Evolutionary conservation across 2,329 filamentous ascomycete genomes (phyloP).

Genomic region (Fusarium domesticum): DNA sequence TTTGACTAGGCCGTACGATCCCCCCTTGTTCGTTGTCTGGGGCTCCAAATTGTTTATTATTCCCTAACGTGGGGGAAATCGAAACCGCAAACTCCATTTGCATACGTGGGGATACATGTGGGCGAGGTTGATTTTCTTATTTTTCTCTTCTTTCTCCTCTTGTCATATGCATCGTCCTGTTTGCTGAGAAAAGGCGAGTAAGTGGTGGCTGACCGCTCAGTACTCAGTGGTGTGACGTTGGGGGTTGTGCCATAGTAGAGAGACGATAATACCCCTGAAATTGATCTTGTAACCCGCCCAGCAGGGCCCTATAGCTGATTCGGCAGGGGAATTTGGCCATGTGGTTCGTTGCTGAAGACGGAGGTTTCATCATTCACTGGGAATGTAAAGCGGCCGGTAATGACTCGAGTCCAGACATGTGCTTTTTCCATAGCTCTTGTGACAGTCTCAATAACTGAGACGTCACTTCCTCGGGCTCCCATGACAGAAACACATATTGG

Average conservation of each 20-base stretch:
- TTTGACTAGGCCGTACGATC: not conserved
- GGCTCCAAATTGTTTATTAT: not conserved
- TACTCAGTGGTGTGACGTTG: slow-evolving; percentile 23
- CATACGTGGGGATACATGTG: no score
- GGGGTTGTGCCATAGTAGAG: slow-evolving; percentile 6
- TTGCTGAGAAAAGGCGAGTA: no score
- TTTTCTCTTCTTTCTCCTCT: not conserved
- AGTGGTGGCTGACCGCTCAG: slow-evolving; percentile 10
- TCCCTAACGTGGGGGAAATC: not conserved
- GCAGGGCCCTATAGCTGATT: slow-evolving; percentile 5
- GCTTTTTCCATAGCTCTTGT: slow-evolving; percentile 29
- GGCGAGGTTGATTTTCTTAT: not conserved
- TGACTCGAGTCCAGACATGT: slow-evolving; percentile 29
- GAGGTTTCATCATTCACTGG: slow-evolving; percentile 18
- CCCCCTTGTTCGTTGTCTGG: not conserved
- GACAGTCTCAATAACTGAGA: slow-evolving; percentile 28
- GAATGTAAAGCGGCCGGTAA: slow-evolving; percentile 31
- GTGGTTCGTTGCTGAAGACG: slow-evolving; percentile 1
- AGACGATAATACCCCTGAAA: not conserved
- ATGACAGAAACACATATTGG: slow-evolving; percentile 33
- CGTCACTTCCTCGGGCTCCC: slow-evolving; percentile 28
- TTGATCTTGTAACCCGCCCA: slow-evolving; percentile 14
- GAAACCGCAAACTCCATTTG: not conserved
- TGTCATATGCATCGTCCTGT: not conserved
- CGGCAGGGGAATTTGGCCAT: slow-evolving; percentile 3